A percentile compares a stretch with the other conserved stretches of the same genome.
Evolutionary conservation across 345 rosid genomes (phyloP).

Genomic region (Cardiospermum halicacabum): DNA sequence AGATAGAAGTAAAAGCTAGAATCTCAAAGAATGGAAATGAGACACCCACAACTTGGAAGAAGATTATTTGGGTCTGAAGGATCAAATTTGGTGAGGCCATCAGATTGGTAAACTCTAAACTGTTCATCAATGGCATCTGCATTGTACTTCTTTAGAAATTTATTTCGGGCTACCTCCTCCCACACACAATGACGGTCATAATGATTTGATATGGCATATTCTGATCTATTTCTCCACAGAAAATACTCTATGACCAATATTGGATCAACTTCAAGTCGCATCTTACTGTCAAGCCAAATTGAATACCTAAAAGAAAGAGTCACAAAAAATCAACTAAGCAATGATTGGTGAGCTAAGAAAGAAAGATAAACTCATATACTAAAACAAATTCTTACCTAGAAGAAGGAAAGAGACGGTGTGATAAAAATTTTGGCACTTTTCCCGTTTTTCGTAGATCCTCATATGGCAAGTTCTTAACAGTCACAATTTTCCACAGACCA

Average conservation of each 20-base stretch:
- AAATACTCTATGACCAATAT: slow-evolving; percentile 74
- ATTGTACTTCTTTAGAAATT: slow-evolving; percentile 69
- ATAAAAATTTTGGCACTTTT: slow-evolving; percentile 85
- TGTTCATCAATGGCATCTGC: slow-evolving; percentile 76
- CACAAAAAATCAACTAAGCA: slow-evolving; percentile 7
- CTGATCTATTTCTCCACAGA: slow-evolving; percentile 76
- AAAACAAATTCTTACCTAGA: slow-evolving; percentile 54
- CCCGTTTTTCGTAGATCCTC: slow-evolving; percentile 82
- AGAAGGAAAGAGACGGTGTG: slow-evolving; percentile 94
- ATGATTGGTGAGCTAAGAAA: not conserved
- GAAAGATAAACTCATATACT: slow-evolving; percentile 15
- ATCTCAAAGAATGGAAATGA: not conserved
- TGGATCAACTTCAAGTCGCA: slow-evolving; percentile 82
- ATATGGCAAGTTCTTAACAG: slow-evolving; percentile 72
- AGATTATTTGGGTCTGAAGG: slow-evolving; percentile 50
- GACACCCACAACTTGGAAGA: slow-evolving; percentile 80
- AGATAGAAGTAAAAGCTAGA: slow-evolving; percentile 8
- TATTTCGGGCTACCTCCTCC: slow-evolving; percentile 90
- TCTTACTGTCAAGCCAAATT: slow-evolving; percentile 92
- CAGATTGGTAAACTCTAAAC: slow-evolving; percentile 58
- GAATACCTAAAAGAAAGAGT: slow-evolving; percentile 58
- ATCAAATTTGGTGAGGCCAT: slow-evolving; percentile 76
- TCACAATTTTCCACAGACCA: slow-evolving; percentile 84
- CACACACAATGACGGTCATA: slow-evolving; percentile 93
- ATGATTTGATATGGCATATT: slow-evolving; percentile 94